phyloP scores from a whole-genome alignment of 306 rosid species.

The Glycine soja region DNA sequence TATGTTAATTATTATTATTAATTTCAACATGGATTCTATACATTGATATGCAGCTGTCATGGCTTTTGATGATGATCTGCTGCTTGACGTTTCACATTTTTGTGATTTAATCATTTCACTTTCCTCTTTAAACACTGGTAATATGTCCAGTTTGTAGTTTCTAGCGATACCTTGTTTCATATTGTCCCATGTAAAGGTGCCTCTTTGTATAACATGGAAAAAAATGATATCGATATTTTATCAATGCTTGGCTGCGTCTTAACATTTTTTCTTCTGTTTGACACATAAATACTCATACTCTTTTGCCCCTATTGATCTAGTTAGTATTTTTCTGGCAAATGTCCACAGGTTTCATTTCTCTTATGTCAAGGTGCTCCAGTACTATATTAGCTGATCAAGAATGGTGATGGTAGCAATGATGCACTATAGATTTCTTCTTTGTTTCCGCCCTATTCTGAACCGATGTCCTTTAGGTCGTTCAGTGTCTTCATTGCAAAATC shows the following conservation, averaged over 20 bases:
- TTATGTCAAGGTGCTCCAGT: slow-evolving; percentile 20
- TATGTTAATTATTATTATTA: slow-evolving; percentile 11
- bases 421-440: slow-evolving; percentile 46
- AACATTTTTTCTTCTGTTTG: slow-evolving; percentile 3
- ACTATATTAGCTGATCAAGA: slow-evolving; percentile 23
- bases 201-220: background rate
- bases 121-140: background rate
- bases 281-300: background rate
- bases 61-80: slow-evolving; percentile 15
- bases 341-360: slow-evolving; percentile 38
- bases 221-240: background rate
- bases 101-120: slow-evolving; percentile 10
- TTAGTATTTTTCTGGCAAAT: slow-evolving; percentile 13
- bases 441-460: slow-evolving; percentile 38
- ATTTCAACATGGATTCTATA: slow-evolving; percentile 12
- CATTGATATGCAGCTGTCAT: background rate
- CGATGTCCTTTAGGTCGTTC: slow-evolving; percentile 47
- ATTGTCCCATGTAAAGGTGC: background rate
- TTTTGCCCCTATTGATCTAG: slow-evolving; percentile 5
- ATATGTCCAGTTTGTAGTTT: background rate
- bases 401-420: slow-evolving; percentile 50
- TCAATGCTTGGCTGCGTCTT: slow-evolving; percentile 18
- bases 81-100: background rate
- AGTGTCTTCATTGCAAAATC: slow-evolving; percentile 47
- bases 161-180: background rate